A percentile compares a stretch with the other conserved stretches of the same genome.
These are phyloP conservation scores for Drosera capensis DNA, from an alignment of 148 eudicot species.

Conservation along the genomic window DNA sequence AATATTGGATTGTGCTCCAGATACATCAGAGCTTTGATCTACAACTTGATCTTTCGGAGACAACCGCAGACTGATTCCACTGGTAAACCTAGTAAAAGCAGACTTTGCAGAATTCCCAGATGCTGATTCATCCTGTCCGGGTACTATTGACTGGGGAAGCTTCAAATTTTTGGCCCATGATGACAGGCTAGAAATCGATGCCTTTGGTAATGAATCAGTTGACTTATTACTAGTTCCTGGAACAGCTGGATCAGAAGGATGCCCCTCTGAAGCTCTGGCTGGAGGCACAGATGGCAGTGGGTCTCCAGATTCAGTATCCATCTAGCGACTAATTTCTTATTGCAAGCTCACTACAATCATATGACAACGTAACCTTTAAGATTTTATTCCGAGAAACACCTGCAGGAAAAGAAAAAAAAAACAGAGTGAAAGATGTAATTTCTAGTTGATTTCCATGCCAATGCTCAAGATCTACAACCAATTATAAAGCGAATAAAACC, in stretches of 20 bases:
- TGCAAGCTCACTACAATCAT: too few relatives aligned
- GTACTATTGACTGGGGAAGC: slow-evolving; percentile 41
- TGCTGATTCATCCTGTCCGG: slow-evolving; percentile 41
- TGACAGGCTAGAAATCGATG: slow-evolving; percentile 50
- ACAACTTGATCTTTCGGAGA: slow-evolving; percentile 61
- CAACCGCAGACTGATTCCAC: slow-evolving; percentile 55
- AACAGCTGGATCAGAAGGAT: slow-evolving; percentile 19
- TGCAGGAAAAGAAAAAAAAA: slow-evolving; percentile 1
- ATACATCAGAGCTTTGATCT: slow-evolving; percentile 40
- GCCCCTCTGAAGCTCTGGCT: slow-evolving; percentile 16
- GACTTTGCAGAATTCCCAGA: slow-evolving; percentile 52
- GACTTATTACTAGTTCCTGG: slow-evolving; percentile 18
- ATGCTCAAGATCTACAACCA: too few relatives aligned
- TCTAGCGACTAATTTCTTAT: too few relatives aligned
- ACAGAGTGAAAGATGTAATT: too few relatives aligned
- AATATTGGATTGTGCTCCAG: slow-evolving; percentile 52
- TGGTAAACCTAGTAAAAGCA: slow-evolving; percentile 58
- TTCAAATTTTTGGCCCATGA: slow-evolving; percentile 73
- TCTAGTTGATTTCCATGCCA: too few relatives aligned
- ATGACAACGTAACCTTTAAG: too few relatives aligned
- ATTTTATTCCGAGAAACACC: neutral
- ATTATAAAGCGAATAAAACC: too few relatives aligned
- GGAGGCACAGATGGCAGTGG: slow-evolving; percentile 19
- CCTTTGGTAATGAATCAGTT: slow-evolving; percentile 35
- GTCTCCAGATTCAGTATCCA: slow-evolving; percentile 42